A percentile compares a stretch with the other conserved stretches of the same genome.
These are phyloP conservation scores for Kwoniella europaea DNA, from an alignment of 768 basidiomycete species.

Conservation along the genomic window DNA sequence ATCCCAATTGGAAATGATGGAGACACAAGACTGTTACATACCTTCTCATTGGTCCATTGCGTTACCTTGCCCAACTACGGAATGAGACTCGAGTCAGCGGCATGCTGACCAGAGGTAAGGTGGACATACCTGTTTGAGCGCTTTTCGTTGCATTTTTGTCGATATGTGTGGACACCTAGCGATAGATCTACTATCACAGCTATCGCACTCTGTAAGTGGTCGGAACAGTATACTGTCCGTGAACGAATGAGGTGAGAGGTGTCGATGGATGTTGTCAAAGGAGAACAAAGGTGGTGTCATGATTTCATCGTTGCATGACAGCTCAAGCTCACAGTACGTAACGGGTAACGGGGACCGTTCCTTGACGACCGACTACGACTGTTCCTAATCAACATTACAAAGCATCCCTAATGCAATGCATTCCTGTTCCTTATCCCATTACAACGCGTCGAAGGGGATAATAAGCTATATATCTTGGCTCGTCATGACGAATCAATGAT, in stretches of 20 bases:
- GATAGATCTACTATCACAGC: too few species aligned
- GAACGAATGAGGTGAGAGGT: too few species aligned
- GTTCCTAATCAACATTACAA: background rate
- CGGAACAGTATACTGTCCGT: background rate
- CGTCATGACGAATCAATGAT: too few species aligned
- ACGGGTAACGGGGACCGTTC: background rate
- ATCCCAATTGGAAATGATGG: too few species aligned
- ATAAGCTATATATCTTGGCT: too few species aligned
- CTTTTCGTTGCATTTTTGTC: conserved; percentile 45
- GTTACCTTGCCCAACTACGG: conserved; percentile 52
- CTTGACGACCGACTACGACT: background rate
- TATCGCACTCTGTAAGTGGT: background rate
- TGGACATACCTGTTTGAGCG: conserved; percentile 45
- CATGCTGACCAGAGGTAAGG: too few species aligned
- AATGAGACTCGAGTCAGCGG: too few species aligned
- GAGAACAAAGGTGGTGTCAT: background rate
- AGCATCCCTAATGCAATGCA: background rate
- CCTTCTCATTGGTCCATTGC: conserved; percentile 55
- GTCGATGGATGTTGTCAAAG: too few species aligned
- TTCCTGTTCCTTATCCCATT: background rate
- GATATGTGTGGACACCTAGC: background rate
- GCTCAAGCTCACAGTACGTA: background rate
- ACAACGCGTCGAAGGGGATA: too few species aligned
- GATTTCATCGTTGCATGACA: background rate
- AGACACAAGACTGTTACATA: background rate